Base-by-base conservation (phyloP, 768 basidiomycete genomes). In the Lyophyllum shimeji region DNA sequence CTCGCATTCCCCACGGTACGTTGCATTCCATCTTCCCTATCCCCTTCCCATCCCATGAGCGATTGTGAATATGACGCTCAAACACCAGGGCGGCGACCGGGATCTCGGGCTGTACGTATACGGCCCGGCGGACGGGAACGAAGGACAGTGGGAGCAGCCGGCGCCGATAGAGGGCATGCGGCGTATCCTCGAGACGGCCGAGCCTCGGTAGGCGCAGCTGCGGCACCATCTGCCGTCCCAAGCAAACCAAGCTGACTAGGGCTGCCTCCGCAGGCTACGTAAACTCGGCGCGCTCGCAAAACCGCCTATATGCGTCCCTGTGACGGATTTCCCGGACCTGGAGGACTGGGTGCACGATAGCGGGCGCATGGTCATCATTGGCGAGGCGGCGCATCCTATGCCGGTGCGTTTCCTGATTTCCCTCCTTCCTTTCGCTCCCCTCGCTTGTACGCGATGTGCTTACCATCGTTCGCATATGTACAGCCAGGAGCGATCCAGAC, bases 311-410 rank as follows among this genome's bases (percentile, higher is more conserved):
- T 76, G 77, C 45, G 60, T 77, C 8, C 73, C 73, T 0, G 68
- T 81, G 0, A 68, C 71, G 20, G 67, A 76, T 12, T 69, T 77
- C 20, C 59, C 67, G 3, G 69, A 73, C 12, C 63, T 81, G n/a
- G 79, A 82, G 46, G 73, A 80, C 37, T 84, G 82, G 84, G 75
- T 80, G 1, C 78, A 84, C 55, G 66, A 68, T 25, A 70, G 68
- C 31, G 80, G 80, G 4, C 69, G 72, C 18, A 63, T 79, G 53
- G 67, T 83, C 15, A 58, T 85, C 7, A 71, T 85, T 15, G 85
- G 84, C 42, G 79, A 82, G 31, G 82, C 83, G 0, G 83, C 80
- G 0, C 83, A 86, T 64, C 80, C 82, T 12, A 71, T 82, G 44
- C 78, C 81, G 40, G 84, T 84, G 59, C 64, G 79, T 50, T 31